Base-by-base conservation (phyloP, 257 asterid species). In the Verbena officinalis region DNA sequence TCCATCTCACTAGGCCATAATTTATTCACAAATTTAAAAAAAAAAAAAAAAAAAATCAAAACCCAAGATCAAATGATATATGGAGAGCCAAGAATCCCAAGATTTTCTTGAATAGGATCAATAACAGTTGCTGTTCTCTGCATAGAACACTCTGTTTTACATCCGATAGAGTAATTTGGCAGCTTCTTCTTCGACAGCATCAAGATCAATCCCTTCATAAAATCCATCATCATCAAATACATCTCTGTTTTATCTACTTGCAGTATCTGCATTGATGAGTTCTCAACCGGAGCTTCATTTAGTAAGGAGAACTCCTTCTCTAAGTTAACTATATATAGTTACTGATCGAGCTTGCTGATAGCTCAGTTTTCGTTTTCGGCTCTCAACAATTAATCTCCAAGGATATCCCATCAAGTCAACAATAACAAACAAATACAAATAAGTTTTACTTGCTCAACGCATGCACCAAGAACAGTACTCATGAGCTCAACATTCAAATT, bases 101-200 rank as follows among this genome's bases (percentile, higher is more conserved):
- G 56, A 65, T 77, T 76, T 27, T 51, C 77, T 46, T 77, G 62
- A 45, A 48, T 59, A 9, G 82, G 68, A 42, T 80, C 78, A 50
- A 79, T 42, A 12, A 63, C 49, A 1, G 9, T 55, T 7, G 27
- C 73, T 42, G 58, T 69, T 45, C 76, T 81, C 77, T 53, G 81
- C 12, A 72, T 55, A 27, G 69, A 62, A 70, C 75, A 36, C 46
- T 84, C 82, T 65, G 85, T 7, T 83, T 74, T 89, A 12, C 34
- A 43, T 61, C n/a, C n/a, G n/a, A n/a, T 65, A 63, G 45, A 90
- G 73, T 49, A 74, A 75, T 73, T 67, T 86, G 19, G 88, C 73
- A 16, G 98, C 98, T 84, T 93, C 87, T 70, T 78, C 89, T 75
- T 93, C 98, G n/a, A 93, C 39, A 50, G 96, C 98, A 79, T 93